Evolutionary conservation across 75 land plant genomes (phyloP), one percentile per base, ranked within the genome.

Genomic region (Cupressus sempervirens): DNA sequence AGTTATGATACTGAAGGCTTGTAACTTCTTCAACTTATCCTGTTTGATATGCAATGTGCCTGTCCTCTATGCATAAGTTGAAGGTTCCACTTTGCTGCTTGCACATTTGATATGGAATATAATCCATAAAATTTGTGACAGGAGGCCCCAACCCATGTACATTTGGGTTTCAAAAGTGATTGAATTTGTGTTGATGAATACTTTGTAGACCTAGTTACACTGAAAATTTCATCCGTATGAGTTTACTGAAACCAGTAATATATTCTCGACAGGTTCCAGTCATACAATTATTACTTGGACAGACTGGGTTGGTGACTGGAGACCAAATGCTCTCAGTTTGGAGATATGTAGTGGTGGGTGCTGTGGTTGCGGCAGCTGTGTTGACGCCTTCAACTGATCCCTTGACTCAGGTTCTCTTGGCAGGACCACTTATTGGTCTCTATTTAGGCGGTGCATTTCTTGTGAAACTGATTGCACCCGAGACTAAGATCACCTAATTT

Each of bases 321-420:
- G 99, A 98, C 58, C 99, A 96, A 86, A 98, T 98, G 99, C 92
- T 98, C 6, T 98, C 99, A 8, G 91, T 98, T 29, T 98, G 99
- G 99, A 94, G 99, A 92, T 98, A 96, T 84, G 97, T 98, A 16
- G 99, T 98, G 58, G 99, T 98, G 29, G 99, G 99, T 52, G 93
- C 99, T 12, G 99, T 98, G 3, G 88, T 95, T 32, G 97, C 90
- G 26, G 99, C 99, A 38, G 99, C 99, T 56, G 89, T 98, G n/a
- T 90, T 98, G 43, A 98, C 99, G 74, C 99, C 99, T 30, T 98
- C 99, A 67, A 98, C 99, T 12, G 99, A 98, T 91, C 99, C 99
- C 30, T 86, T 98, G 16, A 98, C 99, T 34, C 99, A 98, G 87
- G 75, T 94, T 67, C 95, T 98, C 12, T 88, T 98, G 67, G 99